Evolutionary conservation across 2,329 filamentous ascomycete species (phyloP).

Genomic region (Pezicula carpinea): DNA sequence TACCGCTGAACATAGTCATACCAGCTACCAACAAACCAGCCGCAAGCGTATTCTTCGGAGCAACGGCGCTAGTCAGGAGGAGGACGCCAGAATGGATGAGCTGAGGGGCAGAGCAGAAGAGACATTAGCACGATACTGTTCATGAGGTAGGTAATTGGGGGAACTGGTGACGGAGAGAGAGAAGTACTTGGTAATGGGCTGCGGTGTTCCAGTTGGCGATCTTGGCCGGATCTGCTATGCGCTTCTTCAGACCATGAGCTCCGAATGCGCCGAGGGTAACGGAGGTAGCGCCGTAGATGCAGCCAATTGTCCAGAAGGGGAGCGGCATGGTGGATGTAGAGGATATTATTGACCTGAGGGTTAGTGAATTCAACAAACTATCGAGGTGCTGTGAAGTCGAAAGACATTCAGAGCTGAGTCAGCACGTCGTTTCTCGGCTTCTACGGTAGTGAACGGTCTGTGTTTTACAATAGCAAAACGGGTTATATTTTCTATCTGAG

Average conservation of each 20-base stretch:
- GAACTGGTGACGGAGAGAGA: neutral
- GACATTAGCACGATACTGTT: neutral
- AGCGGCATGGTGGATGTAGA: conserved; percentile 13
- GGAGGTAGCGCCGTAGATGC: conserved; percentile 56
- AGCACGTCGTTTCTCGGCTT: too few relatives aligned
- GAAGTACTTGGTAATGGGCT: conserved; percentile 59
- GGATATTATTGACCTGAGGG: neutral
- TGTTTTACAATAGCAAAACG: too few relatives aligned
- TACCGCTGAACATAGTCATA: conserved; percentile 64
- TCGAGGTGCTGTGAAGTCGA: too few relatives aligned
- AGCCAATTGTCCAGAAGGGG: conserved; percentile 57
- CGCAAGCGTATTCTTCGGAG: conserved; percentile 51
- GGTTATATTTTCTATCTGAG: too few relatives aligned
- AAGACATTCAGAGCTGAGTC: too few relatives aligned
- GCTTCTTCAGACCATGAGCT: conserved; percentile 60
- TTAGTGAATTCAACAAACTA: too few relatives aligned
- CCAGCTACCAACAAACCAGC: conserved; percentile 57
- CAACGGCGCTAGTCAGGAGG: conserved; percentile 47
- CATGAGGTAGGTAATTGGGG: neutral
- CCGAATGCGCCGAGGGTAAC: conserved; percentile 63
- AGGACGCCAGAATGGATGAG: conserved; percentile 58
- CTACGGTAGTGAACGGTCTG: too few relatives aligned
- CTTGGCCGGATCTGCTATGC: conserved; percentile 52
- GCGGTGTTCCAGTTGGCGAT: conserved; percentile 60
- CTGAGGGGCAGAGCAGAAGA: conserved; percentile 40